Evolutionary conservation across 139 green algal species (phyloP).

Genomic region (Picochlorum sp.): DNA sequence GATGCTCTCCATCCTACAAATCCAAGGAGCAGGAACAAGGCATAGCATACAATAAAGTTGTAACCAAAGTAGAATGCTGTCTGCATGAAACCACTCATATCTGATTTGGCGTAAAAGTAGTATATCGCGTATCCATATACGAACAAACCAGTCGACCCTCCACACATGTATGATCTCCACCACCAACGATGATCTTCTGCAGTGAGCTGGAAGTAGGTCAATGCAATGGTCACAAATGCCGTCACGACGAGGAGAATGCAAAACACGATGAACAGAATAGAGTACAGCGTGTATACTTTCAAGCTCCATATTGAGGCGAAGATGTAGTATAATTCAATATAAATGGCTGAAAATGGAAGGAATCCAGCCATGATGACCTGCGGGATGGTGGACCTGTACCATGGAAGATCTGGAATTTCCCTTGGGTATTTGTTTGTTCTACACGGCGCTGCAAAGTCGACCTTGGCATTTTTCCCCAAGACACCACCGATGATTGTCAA

Average conservation of each 20-base stretch:
- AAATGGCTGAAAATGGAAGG: constrained; percentile 95
- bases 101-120: constrained; percentile 82
- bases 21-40: constrained; percentile 74
- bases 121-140: constrained; percentile 97
- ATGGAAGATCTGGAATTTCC: constrained; percentile 69
- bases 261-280: constrained; percentile 92
- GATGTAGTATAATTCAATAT: constrained; percentile 99
- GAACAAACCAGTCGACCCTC: constrained; percentile 92
- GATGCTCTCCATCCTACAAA: constrained; percentile 77
- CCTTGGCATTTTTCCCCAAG: constrained; percentile 14
- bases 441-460: constrained; percentile 68
- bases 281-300: constrained; percentile 95
- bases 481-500: constrained; percentile 84
- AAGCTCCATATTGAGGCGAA: constrained; percentile 93
- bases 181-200: constrained; percentile 91
- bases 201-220: constrained; percentile 95
- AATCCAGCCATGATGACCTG: constrained; percentile 94
- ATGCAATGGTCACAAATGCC: constrained; percentile 88
- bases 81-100: constrained; percentile 82
- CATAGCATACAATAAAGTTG: constrained; percentile 53
- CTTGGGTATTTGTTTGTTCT: constrained; percentile 75
- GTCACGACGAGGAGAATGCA: constrained; percentile 88
- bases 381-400: constrained; percentile 70
- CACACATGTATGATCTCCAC: constrained; percentile 91
- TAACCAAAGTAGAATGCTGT: constrained; percentile 84